Evolutionary conservation across 495 filamentous ascomycete species (phyloP).

Genomic region (Thermothielavioides terrestris): DNA sequence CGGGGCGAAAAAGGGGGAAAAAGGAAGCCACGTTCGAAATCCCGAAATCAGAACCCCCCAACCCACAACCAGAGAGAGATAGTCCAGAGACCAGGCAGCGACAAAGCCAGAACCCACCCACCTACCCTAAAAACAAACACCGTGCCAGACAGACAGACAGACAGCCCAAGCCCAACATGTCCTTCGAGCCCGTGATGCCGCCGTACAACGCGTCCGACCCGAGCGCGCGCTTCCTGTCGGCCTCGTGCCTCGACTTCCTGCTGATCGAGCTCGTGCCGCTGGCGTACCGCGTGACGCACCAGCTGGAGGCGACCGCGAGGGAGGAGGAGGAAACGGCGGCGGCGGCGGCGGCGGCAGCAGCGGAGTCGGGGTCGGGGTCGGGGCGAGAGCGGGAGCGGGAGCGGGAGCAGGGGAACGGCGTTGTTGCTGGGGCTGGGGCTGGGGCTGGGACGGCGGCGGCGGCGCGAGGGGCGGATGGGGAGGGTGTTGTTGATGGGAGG

Average conservation of each 20-base stretch:
- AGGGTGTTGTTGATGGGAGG: constrained; percentile 39
- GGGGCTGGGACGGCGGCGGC: background rate
- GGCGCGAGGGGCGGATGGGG: constrained; percentile 60
- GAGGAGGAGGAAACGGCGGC: constrained; percentile 14
- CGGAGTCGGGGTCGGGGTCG: background rate
- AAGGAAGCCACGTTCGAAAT: too few species aligned
- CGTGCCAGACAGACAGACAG: background rate
- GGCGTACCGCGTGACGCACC: constrained; percentile 67
- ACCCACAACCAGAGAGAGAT: too few species aligned
- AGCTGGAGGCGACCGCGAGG: constrained; percentile 37
- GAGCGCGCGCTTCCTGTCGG: constrained; percentile 63
- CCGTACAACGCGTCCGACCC: constrained; percentile 70
- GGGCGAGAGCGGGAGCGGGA: background rate
- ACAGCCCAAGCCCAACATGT: constrained; percentile 45
- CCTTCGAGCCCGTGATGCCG: constrained; percentile 62
- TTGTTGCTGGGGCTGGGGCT: background rate
- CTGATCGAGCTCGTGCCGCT: constrained; percentile 95
- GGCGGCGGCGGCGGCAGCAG: background rate
- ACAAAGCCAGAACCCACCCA: background rate
- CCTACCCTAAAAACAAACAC: background rate
- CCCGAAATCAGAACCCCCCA: too few species aligned
- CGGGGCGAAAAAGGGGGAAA: too few species aligned
- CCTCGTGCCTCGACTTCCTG: constrained; percentile 82
- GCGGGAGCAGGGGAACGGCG: background rate
- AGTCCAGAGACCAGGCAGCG: too few species aligned